Base-by-base conservation (phyloP, 1,284 basidiomycete genomes). In the Pseudomicrostroma phylloplanum region DNA sequence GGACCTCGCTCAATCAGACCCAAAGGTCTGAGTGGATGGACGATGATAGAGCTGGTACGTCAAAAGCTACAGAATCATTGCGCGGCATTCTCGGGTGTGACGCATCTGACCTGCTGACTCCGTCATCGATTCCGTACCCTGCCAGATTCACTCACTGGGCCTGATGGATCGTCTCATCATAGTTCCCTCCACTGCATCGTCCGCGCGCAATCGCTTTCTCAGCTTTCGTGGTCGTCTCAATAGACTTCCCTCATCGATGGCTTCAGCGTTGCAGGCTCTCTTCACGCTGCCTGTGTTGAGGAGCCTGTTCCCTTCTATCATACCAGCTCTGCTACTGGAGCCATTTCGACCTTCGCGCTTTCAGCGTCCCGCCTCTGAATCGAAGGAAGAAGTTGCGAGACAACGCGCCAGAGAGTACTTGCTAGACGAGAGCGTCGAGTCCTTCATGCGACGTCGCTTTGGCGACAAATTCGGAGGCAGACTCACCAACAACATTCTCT, bases 361-460 rank as follows among this genome's bases (percentile, higher is more conserved):
- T 54, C 82, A 79, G 21, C 74, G 72, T 0, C 70, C 78, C 17
- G 84, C 83, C 57, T 76, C 56, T 43, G 70, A 55, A 51, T 72
- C 41, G 23, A 56, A 53, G 9, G 51, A 51, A 53, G 80, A 82
- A 49, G 82, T 80, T 13, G 53, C 63, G 17, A 58, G 67, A n/a
- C 58, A 56, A 63, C 67, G 64, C 54, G 54, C 58, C 15, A 56
- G 65, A 48, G 65, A 64, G 25, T 46, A 56, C 19, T 55, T 68
- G 55, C 68, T 66, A 1, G 93, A 96, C 77, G 92, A 96, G 76
- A 88, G 88, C 2, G 83, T 97, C 19, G 87, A 94, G 70, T 80
- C 84, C 0, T 91, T 97, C 72, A 80, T 96, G 61, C 79, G 84
- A 0, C 84, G 91, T 4, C 84, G 91, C 12, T 89, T 96, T 63